Conservation (phyloP, 202 grass and related monocot species). For the Hordeum pubiflorum region DNA sequence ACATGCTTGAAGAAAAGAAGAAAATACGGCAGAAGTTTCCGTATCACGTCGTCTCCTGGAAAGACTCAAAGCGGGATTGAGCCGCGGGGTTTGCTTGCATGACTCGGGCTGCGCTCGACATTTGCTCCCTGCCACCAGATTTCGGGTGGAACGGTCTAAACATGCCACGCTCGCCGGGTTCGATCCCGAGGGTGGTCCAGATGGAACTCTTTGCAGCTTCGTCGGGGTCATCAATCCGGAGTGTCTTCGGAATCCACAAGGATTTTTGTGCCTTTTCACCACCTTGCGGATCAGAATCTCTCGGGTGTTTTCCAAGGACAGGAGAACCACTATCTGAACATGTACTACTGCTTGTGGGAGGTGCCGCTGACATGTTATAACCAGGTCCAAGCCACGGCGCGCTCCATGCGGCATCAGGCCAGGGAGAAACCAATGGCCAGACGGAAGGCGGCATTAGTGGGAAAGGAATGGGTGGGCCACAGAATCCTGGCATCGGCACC, state of each 20-base stretch:
- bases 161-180: conserved; percentile 49
- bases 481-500: conserved; percentile 42
- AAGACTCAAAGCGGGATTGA: conserved; percentile 51
- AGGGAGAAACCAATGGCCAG: conserved; percentile 57
- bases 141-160: conserved; percentile 67
- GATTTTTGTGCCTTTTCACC: conserved; percentile 61
- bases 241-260: conserved; percentile 79
- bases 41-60: conserved; percentile 62
- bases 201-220: conserved; percentile 94
- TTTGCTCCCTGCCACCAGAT: conserved; percentile 17
- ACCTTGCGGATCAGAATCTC: conserved; percentile 42
- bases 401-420: conserved; percentile 50
- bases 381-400: conserved; percentile 35
- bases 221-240: conserved; percentile 75
- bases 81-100: conserved; percentile 78
- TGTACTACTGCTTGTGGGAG: conserved; percentile 44
- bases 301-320: conserved; percentile 63
- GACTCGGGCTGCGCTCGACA: conserved; percentile 35
- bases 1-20: neutral
- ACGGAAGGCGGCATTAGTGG: conserved; percentile 56
- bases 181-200: conserved; percentile 85
- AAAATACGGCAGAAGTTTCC: neutral
- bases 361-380: conserved; percentile 21
- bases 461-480: conserved; percentile 49
- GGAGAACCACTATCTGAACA: conserved; percentile 47